Conservation (phyloP, 768 basidiomycete genomes). For the Lentinula detonsa region DNA sequence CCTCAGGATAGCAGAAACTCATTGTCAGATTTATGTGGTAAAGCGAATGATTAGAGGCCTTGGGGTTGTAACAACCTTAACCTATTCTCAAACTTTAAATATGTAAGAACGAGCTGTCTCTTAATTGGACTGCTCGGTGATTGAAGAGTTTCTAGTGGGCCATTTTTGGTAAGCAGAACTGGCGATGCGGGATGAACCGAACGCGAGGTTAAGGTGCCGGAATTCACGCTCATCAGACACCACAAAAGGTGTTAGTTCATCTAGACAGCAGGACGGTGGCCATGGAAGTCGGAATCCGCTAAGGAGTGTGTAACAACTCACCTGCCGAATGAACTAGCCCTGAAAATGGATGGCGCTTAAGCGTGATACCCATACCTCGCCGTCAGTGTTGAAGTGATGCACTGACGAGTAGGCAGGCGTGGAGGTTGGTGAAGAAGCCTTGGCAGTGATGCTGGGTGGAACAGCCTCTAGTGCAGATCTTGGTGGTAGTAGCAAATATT, state of each 20-base stretch:
- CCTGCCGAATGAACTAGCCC: conserved; percentile 88
- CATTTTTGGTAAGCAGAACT: conserved; percentile 74
- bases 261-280: conserved; percentile 85
- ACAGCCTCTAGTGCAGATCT: conserved; percentile 82
- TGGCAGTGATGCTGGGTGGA: conserved; percentile 69
- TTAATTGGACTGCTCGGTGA: conserved; percentile 77
- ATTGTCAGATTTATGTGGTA: conserved; percentile 59
- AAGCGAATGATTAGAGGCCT: conserved; percentile 91
- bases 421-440: conserved; percentile 77
- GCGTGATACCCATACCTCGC: conserved; percentile 82
- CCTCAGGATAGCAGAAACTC: conserved; percentile 56
- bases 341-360: conserved; percentile 90
- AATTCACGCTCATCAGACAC: conserved; percentile 83
- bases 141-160: conserved; percentile 78
- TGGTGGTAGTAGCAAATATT: conserved; percentile 88
- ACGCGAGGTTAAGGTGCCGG: conserved; percentile 71
- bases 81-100: conserved; percentile 80
- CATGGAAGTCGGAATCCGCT: conserved; percentile 84
- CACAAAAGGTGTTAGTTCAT: conserved; percentile 84
- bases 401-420: conserved; percentile 73
- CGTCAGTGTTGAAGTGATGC: conserved; percentile 67
- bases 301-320: conserved; percentile 88
- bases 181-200: conserved; percentile 68
- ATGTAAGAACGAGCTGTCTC: conserved; percentile 81
- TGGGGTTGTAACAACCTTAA: conserved; percentile 86